Base-by-base conservation (phyloP, 2,329 filamentous ascomycete species). In the Arthrobotrys pseudoclavata region DNA sequence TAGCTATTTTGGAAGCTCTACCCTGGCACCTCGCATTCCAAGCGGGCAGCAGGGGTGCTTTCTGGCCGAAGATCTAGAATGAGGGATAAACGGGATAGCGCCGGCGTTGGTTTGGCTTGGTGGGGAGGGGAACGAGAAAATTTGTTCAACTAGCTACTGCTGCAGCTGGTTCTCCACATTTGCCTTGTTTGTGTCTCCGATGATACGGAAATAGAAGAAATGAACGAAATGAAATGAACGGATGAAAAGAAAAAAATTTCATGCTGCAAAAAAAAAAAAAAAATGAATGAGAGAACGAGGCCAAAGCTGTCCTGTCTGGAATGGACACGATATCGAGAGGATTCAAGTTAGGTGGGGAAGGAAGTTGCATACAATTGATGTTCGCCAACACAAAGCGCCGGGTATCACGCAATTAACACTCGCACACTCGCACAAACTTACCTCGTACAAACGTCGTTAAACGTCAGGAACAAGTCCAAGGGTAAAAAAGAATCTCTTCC, bases 61-160 rank as follows among this genome's bases (percentile, higher is more conserved):
- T 76, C 50, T 76, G 72, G 72, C 72, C 72, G 72, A 76, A 42
- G 67, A 76, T 76, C 72, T 76, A 76, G 72, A 76, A 76, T 76
- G 72, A 76, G 72, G 72, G 72, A 76, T 76, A 76, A 76, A 76
- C 48, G 22, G 61, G 26, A 60, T 60, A 63, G 53, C 64, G 57
- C 72, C 72, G 52, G 50, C 26, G 13, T 34, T 52, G 47, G 47
- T 24, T 53, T 55, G 52, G 53, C 18, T 34, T 60, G 64, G 64
- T 45, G 48, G 67, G 67, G 63, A 57, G 61, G 69, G 50, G 47
- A 4, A 29, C 3, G 29, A 42, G 40, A 68, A 62, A 68, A 61
- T 53, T 45, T 53, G 31, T 62, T 61, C 70, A 68, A 63, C 70
- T 63, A 37, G 31, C 66, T 37, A 29, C 48, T 13, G 34, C 55